Base-by-base conservation (phyloP, 78 protist species). In the Dictyostelium purpureum region DNA sequence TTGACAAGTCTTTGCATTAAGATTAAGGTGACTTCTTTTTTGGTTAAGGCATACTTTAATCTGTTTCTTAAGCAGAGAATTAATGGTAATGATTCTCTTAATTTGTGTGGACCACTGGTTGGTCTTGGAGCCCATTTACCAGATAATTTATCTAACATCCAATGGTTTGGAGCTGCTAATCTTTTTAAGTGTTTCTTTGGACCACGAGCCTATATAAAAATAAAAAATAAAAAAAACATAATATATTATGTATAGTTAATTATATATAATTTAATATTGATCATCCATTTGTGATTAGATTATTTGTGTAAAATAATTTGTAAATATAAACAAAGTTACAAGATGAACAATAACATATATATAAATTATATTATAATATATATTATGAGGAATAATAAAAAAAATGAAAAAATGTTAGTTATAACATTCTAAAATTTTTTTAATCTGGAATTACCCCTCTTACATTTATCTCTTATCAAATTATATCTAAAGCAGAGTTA, bases 61-160 rank as follows among this genome's bases (percentile, higher is more conserved):
- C 99, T 90, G 99, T 99, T 98, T 54, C 99, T 95, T 76, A 99
- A 74, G 85, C 99, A 47, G 49, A 99, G 14, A 33, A 94, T 40
- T 54, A 99, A 94, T 56, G 99, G 99, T 37, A 99, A 75, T 94
- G 99, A 98, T 94, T 99, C 99, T 35, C 99, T 95, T n/a, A 87
- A 65, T 98, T 99, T 99, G 99, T 99, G 99, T 69, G 99, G 99
- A 37, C 99, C 99, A 4, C 98, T 7, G 31, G 97, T 71, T 37
- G 99, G 99, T 45, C 96, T 69, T 40, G 99, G 99, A 1, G 99
- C 99, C 94, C 80, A 65, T 82, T 71, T 90, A 37, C 99, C 99
- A 73, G 98, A 83, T 63, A 99, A 95, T 96, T 99, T 99, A 97
- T 96, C 98, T 49, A 99, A 96, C 99, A 99, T 98, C 99, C 99